Conservation (phyloP, 2,329 filamentous ascomycete genomes). For the Aspergillus bombycis region DNA sequence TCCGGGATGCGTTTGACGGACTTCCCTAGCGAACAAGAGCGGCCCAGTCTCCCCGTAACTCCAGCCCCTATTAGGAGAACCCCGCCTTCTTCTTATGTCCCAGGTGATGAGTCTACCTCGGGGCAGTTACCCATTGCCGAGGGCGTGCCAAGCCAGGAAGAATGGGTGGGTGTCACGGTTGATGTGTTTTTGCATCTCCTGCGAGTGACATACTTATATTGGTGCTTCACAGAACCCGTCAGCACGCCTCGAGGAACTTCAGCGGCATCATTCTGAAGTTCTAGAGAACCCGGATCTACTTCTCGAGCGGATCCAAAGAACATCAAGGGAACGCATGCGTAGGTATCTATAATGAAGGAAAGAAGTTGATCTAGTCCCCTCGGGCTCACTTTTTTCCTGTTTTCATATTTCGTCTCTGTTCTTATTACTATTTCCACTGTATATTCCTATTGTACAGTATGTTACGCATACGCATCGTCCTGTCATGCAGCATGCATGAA, state of each 20-base stretch:
- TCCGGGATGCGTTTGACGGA: slow-evolving; percentile 75
- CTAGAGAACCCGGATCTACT: slow-evolving; percentile 50
- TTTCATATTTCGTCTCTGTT: slow-evolving; percentile 3
- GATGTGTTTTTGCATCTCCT: slow-evolving; percentile 49
- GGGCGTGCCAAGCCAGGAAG: slow-evolving; percentile 82
- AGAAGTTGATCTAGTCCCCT: neutral
- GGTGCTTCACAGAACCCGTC: slow-evolving; percentile 66
- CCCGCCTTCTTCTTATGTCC: slow-evolving; percentile 43
- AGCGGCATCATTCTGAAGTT: slow-evolving; percentile 66
- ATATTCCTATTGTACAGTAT: slow-evolving; percentile 4
- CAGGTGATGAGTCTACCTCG: slow-evolving; percentile 48
- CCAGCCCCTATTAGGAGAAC: slow-evolving; percentile 75
- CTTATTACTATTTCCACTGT: neutral
- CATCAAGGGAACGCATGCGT: neutral
- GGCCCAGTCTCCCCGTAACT: slow-evolving; percentile 87
- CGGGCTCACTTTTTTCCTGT: neutral
- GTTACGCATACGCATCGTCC: neutral
- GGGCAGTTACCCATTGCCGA: slow-evolving; percentile 70
- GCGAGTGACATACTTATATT: slow-evolving; percentile 49
- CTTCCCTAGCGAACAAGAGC: slow-evolving; percentile 80
- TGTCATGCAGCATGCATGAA: slow-evolving; percentile 2
- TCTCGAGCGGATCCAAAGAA: slow-evolving; percentile 22
- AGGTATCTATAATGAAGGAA: slow-evolving; percentile 1
- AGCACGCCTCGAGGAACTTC: slow-evolving; percentile 70
- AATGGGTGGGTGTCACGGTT: slow-evolving; percentile 82